These are phyloP conservation scores for Penicillium argentinense DNA, from an alignment of 495 filamentous ascomycete genomes.

Conservation along the genomic window DNA sequence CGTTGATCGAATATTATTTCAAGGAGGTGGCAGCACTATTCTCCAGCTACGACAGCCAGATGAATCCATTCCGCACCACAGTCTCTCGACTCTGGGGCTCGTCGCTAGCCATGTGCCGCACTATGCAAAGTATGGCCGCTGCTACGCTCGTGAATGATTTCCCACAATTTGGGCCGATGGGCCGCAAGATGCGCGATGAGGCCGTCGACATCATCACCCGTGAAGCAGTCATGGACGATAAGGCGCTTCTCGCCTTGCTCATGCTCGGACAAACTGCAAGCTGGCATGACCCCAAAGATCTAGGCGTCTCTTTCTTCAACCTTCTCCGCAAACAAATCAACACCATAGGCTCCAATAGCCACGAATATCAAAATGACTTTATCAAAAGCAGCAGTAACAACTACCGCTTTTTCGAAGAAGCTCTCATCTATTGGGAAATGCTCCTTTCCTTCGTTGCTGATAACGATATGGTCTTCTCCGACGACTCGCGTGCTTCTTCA, in stretches of 20 bases:
- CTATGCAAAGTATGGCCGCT: conserved; percentile 62
- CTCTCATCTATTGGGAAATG: conserved; percentile 62
- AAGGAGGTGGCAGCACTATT: conserved; percentile 57
- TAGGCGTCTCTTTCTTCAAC: conserved; percentile 53
- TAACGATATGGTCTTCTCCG: conserved; percentile 34
- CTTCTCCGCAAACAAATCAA: conserved; percentile 46
- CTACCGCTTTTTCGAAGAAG: conserved; percentile 58
- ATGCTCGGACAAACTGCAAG: conserved; percentile 57
- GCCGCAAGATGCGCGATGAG: conserved; percentile 53
- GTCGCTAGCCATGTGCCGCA: conserved; percentile 56
- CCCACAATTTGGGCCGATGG: conserved; percentile 51
- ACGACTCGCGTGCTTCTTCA: conserved; percentile 11
- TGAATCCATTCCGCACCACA: conserved; percentile 58
- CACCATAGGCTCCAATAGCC: conserved; percentile 20
- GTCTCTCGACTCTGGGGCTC: conserved; percentile 57
- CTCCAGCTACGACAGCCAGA: conserved; percentile 57
- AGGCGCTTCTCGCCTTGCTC: conserved; percentile 51
- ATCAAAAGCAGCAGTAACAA: conserved; percentile 42
- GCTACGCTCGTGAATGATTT: conserved; percentile 58
- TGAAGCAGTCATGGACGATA: conserved; percentile 46
- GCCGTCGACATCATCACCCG: conserved; percentile 48
- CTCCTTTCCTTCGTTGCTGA: conserved; percentile 57
- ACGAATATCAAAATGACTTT: conserved; percentile 7
- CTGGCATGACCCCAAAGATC: conserved; percentile 56
- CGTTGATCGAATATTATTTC: conserved; percentile 61